A percentile compares a stretch with the other conserved stretches of the same genome.
phyloP scores from a whole-genome alignment of 1,284 basidiomycete species.

The Apiotrichum veenhuisii region DNA sequence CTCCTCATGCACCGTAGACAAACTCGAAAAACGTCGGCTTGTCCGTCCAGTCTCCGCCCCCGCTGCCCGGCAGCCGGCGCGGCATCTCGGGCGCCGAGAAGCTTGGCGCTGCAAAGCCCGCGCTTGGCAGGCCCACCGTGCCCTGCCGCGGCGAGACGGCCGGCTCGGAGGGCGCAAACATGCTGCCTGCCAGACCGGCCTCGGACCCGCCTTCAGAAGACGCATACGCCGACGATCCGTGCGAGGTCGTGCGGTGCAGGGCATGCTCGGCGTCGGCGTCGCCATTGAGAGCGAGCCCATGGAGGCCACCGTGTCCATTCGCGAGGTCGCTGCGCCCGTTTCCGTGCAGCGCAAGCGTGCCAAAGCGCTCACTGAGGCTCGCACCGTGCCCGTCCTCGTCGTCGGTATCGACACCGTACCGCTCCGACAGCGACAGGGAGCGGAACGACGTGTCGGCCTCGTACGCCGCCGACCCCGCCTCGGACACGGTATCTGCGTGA shows the following conservation, averaged over 20 bases:
- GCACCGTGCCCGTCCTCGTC: not conserved
- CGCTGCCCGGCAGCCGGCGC: constrained; percentile 14
- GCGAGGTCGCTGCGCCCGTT: not conserved
- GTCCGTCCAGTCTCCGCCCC: constrained; percentile 26
- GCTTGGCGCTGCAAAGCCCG: no score
- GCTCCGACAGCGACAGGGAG: constrained; percentile 8
- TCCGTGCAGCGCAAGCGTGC: not conserved
- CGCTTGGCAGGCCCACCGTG: not conserved
- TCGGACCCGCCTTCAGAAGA: constrained; percentile 42
- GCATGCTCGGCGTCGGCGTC: not conserved
- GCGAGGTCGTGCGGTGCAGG: constrained; percentile 15
- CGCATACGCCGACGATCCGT: constrained; percentile 37
- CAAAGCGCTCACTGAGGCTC: constrained; percentile 8
- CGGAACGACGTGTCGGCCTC: constrained; percentile 2
- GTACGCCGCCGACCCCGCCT: constrained; percentile 13
- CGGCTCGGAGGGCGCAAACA: constrained; percentile 2
- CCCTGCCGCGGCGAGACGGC: not conserved
- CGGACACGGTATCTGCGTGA: constrained; percentile 19
- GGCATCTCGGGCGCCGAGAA: constrained; percentile 1
- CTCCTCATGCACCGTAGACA: constrained; percentile 34
- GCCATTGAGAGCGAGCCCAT: not conserved
- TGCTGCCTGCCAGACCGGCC: constrained; percentile 9
- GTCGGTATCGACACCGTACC: constrained; percentile 5
- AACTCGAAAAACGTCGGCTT: constrained; percentile 49
- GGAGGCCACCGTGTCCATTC: no score